Evolutionary conservation across 139 green algal species (phyloP).

Genomic region (Coelastrella sp.): DNA sequence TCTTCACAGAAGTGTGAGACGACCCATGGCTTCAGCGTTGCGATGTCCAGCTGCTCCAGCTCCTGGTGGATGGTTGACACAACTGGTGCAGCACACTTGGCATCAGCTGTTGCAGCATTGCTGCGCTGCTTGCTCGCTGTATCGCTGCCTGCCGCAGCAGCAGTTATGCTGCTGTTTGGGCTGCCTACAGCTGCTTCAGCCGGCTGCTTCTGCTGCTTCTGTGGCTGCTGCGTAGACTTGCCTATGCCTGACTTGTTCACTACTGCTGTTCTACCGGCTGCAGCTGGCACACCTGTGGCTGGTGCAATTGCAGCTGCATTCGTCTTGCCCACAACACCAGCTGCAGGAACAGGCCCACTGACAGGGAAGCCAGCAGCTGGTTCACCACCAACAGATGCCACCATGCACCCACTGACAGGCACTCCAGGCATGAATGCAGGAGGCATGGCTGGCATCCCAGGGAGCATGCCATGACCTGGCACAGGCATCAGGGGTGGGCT

Average conservation of each 20-base stretch:
- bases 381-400: not conserved
- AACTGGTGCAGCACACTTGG: not conserved
- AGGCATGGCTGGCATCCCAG: constrained; percentile 19
- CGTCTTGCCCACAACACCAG: not conserved
- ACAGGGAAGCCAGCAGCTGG: constrained; percentile 32
- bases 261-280: constrained; percentile 18
- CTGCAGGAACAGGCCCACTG: constrained; percentile 13
- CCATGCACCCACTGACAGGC: constrained; percentile 5
- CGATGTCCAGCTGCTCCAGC: constrained; percentile 26
- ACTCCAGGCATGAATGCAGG: constrained; percentile 17
- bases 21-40: constrained; percentile 28
- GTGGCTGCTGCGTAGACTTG: not conserved
- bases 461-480: constrained; percentile 1
- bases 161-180: constrained; percentile 11
- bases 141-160: not conserved
- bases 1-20: constrained; percentile 46
- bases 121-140: not conserved
- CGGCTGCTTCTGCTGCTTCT: not conserved
- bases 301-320: not conserved
- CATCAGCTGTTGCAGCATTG: not conserved
- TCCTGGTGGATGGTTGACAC: not conserved
- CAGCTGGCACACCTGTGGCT: not conserved
- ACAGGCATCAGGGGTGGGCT: constrained; percentile 22
- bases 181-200: not conserved
- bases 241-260: not conserved